These are phyloP conservation scores for Fremontodendron californicum DNA, from an alignment of 345 rosid genomes.

Conservation along the genomic window DNA sequence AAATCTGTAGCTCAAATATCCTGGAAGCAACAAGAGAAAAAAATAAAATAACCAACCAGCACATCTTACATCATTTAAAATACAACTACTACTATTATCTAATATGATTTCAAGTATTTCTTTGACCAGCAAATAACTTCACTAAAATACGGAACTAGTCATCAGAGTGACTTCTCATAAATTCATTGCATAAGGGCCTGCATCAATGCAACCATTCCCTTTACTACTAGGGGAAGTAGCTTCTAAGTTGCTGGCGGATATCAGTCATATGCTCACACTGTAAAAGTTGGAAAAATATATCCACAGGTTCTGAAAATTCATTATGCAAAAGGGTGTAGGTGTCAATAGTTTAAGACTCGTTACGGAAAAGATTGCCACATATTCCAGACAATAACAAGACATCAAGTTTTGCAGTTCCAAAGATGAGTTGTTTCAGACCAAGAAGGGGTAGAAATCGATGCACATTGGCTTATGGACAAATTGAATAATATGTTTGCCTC, in stretches of 20 bases:
- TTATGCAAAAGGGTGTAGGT: not conserved
- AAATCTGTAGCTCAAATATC: conserved; percentile 64
- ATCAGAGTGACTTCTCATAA: not conserved
- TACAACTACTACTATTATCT: not conserved
- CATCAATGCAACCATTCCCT: not conserved
- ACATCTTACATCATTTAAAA: not conserved
- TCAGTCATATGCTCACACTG: not conserved
- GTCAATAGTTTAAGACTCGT: not conserved
- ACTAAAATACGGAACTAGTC: not conserved
- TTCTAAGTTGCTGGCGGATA: not conserved
- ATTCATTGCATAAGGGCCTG: not conserved
- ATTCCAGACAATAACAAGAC: not conserved
- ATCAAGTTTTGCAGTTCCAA: not conserved
- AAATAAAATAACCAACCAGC: not conserved
- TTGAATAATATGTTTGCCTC: not conserved
- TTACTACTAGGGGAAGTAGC: not conserved
- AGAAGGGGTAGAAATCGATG: not conserved
- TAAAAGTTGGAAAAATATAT: not conserved
- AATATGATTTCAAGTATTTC: not conserved
- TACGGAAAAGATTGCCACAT: not conserved
- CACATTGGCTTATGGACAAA: not conserved
- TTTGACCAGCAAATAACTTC: not conserved
- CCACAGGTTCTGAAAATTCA: not conserved
- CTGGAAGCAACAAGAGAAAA: conserved; percentile 28
- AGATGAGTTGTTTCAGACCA: not conserved